These are phyloP conservation scores for Blumeriella jaapii DNA, from an alignment of 2,329 filamentous ascomycete genomes.

Conservation along the genomic window DNA sequence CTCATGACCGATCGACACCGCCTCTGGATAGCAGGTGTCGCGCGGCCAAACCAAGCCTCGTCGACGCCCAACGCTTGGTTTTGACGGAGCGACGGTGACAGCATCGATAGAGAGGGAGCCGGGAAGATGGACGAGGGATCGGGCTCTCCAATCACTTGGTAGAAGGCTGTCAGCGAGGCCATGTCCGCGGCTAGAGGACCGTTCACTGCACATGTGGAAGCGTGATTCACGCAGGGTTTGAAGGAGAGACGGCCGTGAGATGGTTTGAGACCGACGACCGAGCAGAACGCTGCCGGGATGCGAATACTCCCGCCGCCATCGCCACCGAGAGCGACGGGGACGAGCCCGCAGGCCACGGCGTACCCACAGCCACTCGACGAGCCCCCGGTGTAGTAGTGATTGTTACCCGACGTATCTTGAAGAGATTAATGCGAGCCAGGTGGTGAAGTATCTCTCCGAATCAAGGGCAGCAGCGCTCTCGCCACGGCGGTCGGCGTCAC, in stretches of 20 bases:
- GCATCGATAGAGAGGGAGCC: conserved; percentile 34
- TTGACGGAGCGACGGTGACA: conserved; percentile 33
- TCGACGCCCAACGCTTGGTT: conserved; percentile 47
- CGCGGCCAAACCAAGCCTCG: conserved; percentile 55
- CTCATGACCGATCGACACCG: conserved; percentile 51
- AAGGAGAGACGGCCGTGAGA: conserved; percentile 52
- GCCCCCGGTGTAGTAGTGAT: conserved; percentile 69
- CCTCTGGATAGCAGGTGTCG: conserved; percentile 50
- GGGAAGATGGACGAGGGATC: conserved; percentile 55
- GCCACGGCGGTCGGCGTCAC: conserved; percentile 61
- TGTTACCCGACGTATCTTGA: conserved; percentile 72
- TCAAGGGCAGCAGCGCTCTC: conserved; percentile 57
- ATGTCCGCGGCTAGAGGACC: conserved; percentile 68
- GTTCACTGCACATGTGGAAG: conserved; percentile 45
- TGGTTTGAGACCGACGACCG: conserved; percentile 68
- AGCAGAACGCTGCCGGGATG: conserved; percentile 21
- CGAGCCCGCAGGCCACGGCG: conserved; percentile 55
- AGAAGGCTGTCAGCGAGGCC: conserved; percentile 66
- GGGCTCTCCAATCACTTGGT: conserved; percentile 63
- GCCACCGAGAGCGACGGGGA: conserved; percentile 66
- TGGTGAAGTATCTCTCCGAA: conserved; percentile 44
- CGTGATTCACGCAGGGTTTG: conserved; percentile 32
- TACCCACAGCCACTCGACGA: conserved; percentile 90
- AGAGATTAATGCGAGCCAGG: conserved; percentile 45
- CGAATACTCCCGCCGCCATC: conserved; percentile 66